Conservation (phyloP, 108 stramenopile genomes). For the Chaetoceros muelleri region DNA sequence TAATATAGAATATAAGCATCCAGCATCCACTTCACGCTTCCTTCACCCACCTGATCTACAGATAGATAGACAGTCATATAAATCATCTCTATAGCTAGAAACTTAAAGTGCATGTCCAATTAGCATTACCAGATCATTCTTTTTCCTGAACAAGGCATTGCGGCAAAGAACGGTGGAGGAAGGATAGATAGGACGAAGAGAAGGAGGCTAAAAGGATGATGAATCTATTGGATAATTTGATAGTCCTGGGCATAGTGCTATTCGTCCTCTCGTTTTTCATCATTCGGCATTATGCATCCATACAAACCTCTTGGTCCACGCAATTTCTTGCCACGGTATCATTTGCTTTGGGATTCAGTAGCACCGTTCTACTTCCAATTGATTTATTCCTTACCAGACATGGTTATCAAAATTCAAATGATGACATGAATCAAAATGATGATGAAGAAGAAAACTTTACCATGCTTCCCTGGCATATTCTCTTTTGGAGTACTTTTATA, state of each 20-base stretch:
- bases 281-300: neutral
- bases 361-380: conserved; percentile 34
- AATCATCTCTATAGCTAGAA: too few species aligned
- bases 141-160: too few species aligned
- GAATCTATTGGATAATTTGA: neutral
- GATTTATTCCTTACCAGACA: conserved; percentile 21
- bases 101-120: too few species aligned
- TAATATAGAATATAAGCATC: too few species aligned
- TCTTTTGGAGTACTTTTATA: conserved; percentile 71
- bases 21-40: too few species aligned
- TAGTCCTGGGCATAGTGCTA: neutral
- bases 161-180: too few species aligned
- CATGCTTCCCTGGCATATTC: conserved; percentile 31
- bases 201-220: too few species aligned
- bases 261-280: neutral
- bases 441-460: conserved; percentile 18
- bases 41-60: too few species aligned
- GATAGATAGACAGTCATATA: too few species aligned
- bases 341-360: conserved; percentile 27
- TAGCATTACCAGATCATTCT: too few species aligned
- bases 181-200: too few species aligned
- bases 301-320: neutral
- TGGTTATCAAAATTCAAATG: too few species aligned
- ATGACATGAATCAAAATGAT: conserved; percentile 4
- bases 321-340: neutral